Base-by-base conservation (phyloP, 2,329 filamentous ascomycete genomes). In the Zopfia rhizophila region DNA sequence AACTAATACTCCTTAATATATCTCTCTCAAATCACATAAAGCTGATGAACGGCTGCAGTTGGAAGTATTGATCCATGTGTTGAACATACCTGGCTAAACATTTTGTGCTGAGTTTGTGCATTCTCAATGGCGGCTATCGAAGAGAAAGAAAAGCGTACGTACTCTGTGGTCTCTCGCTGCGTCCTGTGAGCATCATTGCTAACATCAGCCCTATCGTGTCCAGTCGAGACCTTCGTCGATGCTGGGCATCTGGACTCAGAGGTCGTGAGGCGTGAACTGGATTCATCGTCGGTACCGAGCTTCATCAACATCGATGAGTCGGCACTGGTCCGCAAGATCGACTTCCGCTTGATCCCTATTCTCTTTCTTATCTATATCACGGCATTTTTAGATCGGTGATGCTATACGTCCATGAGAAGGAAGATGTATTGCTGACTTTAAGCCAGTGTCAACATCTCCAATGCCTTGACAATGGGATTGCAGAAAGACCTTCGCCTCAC, bases 371-470 rank as follows among this genome's bases (percentile, higher is more conserved):
- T 55, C 16, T 55, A 55, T 13, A 23, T 52, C 5, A 32, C 32
- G 6, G 45, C 42, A 17, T 50, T 52, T 27, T n/a, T 50, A 7
- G 45, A 55, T 17, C 33, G 51, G 51, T 49, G 27, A 18, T 39
- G 4, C 22, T 11, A 8, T 17, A 19, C 21, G 8, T 28, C 21
- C 13, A 40, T 7, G 28, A 33, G 12, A 17, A 13, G 30, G 14
- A 29, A n/a, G n/a, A n/a, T n/a, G n/a, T n/a, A 14, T 22, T 24
- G 35, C 24, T 31, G 11, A 21, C n/a, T 23, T 13, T 16, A 11
- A 16, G 17, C 14, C 29, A 51, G 46, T n/a, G 37, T 45, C n/a
- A 56, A 53, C 28, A 51, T 56, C 19, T 44, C 38, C 12, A 48
- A 50, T 28, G 49, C 53, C 8, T 38, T 43, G 17, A 33, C 36